Base-by-base conservation (phyloP, 192 early-diverging fungal species). In the Umbelopsis isabellina region DNA sequence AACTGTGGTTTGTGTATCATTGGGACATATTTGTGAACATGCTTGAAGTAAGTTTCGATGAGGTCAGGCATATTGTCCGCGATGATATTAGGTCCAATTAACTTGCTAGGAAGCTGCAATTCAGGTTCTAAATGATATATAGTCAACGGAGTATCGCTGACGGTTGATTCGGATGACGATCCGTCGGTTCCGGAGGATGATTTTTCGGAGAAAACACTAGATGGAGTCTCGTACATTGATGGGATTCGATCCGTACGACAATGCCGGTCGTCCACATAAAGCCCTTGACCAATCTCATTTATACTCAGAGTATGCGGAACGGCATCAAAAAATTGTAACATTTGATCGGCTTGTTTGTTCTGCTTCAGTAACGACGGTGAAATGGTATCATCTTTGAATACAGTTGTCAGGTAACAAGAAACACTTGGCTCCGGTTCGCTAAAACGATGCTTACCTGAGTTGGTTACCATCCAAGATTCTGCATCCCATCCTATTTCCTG, bases 1-100 rank as follows among this genome's bases (percentile, higher is more conserved):
- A 88, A 88, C 21, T 72, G 70, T 5, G 72, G 80, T 48, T 81
- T 83, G 71, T 88, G 85, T 25, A 88, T 74, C 45, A 88, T 80
- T n/a, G 87, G 87, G 46, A 74, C 74, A 65, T 84, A 79, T 20
- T 77, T 77, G 65, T 86, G 84, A 30, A 84, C 78, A 72, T 84
- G 74, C 15, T 82, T 76, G 45, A 86, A 86, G 53, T 86, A 86
- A 12, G 75, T 76, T 45, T 84, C 81, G 18, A 83, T 53, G 8
- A 80, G 37, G 13, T 25, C 55, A 13, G 55, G 27, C 55, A 61
- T 61, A 16, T 35, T 61, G 33, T 25, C 25, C 27, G 55, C 25
- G 13, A 61, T 25, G 16, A 18, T 61, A 13, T 61, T 61, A 4
- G 55, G 55, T 3, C 55, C 55, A 35, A 61, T 61, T 2, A 61